phyloP scores from a whole-genome alignment of 768 basidiomycete genomes.

The Pleurotus sapidus region DNA sequence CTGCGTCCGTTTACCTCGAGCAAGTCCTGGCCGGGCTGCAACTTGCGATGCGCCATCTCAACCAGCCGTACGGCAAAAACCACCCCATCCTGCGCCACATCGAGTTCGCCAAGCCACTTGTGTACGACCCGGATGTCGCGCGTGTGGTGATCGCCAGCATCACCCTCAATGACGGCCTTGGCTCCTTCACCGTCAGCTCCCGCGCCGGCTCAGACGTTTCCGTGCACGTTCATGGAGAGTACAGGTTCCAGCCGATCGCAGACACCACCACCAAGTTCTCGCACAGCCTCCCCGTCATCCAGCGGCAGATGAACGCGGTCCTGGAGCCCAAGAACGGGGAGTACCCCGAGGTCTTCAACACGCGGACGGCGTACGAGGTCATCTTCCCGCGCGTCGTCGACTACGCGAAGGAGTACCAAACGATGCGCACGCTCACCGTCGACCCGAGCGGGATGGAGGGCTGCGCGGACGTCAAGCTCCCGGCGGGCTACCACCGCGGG shows the following conservation, averaged over 20 bases:
- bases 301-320: slow-evolving; percentile 30
- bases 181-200: slow-evolving; percentile 48
- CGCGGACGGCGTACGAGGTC: slow-evolving; percentile 58
- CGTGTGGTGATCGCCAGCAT: slow-evolving; percentile 37
- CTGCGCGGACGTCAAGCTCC: slow-evolving; percentile 46
- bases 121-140: slow-evolving; percentile 32
- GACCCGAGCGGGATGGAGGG: slow-evolving; percentile 46
- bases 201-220: slow-evolving; percentile 27
- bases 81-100: slow-evolving; percentile 38
- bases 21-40: slow-evolving; percentile 45
- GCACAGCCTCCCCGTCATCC: slow-evolving; percentile 29
- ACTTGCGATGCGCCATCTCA: slow-evolving; percentile 30
- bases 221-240: slow-evolving; percentile 45
- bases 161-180: slow-evolving; percentile 29
- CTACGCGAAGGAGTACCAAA: slow-evolving; percentile 56
- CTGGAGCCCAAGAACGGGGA: slow-evolving; percentile 19
- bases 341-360: slow-evolving; percentile 45
- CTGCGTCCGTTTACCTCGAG: slow-evolving; percentile 66
- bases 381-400: slow-evolving; percentile 69
- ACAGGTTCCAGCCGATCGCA: slow-evolving; percentile 30
- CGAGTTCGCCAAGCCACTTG: slow-evolving; percentile 53
- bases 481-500: slow-evolving; percentile 24
- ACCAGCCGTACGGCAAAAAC: slow-evolving; percentile 20
- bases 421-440: slow-evolving; percentile 53
- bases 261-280: slow-evolving; percentile 35